These are phyloP conservation scores for Cornus florida DNA, from an alignment of 148 eudicot genomes.

Conservation along the genomic window DNA sequence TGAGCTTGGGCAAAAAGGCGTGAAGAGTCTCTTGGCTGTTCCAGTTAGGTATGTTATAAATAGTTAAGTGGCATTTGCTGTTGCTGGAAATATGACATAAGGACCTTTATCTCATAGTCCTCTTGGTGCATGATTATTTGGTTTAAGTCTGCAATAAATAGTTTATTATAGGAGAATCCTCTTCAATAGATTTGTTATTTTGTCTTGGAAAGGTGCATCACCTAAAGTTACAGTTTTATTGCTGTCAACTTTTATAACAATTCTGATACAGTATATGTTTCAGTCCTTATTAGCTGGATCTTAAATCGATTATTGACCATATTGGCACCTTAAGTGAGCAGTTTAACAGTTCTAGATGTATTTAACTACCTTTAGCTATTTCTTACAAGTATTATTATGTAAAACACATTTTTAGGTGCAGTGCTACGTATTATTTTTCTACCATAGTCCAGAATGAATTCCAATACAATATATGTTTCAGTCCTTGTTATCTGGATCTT, in stretches of 20 bases:
- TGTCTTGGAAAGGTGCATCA: no score
- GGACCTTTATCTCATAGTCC: neutral
- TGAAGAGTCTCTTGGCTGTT: constrained; percentile 89
- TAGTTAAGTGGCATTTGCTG: neutral
- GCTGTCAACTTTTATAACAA: neutral
- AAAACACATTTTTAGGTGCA: neutral
- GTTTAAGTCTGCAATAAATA: neutral
- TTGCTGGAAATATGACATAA: neutral
- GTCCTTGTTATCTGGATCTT: neutral
- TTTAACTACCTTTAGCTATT: neutral
- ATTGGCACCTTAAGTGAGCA: neutral
- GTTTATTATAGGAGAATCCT: neutral
- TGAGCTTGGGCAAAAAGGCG: constrained; percentile 88
- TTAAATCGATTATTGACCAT: neutral
- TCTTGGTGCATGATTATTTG: constrained; percentile 2
- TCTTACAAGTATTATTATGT: neutral
- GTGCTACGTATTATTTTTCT: no score
- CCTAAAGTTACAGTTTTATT: no score
- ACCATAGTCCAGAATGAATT: no score
- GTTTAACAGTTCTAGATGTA: neutral
- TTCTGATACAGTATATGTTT: neutral
- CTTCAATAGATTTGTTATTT: neutral
- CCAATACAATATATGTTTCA: no score
- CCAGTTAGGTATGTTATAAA: constrained; percentile 76
- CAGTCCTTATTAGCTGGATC: neutral